A percentile compares a stretch with the other conserved stretches of the same genome.
These are phyloP conservation scores for Paecilomyces dactylethromorphus DNA, from an alignment of 2,329 filamentous ascomycete species.

Conservation along the genomic window DNA sequence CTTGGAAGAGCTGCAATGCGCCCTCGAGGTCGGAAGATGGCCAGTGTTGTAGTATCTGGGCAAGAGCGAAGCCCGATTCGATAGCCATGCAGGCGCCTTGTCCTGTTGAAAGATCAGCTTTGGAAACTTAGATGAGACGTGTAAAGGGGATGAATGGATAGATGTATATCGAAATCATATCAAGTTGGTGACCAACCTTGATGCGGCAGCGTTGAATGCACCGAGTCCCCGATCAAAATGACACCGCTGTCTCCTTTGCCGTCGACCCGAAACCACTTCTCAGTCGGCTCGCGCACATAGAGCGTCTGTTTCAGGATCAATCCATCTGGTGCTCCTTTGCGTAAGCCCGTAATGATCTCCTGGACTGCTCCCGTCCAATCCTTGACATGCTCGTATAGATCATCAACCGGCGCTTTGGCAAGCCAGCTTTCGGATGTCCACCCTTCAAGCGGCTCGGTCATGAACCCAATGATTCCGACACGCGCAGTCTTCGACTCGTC, in stretches of 20 bases:
- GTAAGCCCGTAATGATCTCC: slow-evolving; percentile 24
- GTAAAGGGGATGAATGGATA: neutral
- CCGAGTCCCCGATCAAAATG: slow-evolving; percentile 26
- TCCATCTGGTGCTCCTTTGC: slow-evolving; percentile 22
- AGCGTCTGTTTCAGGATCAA: slow-evolving; percentile 28
- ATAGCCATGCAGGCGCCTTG: slow-evolving; percentile 30
- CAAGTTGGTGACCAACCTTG: slow-evolving; percentile 16
- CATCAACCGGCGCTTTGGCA: slow-evolving; percentile 24
- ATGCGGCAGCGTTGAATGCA: slow-evolving; percentile 28
- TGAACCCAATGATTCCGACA: slow-evolving; percentile 30
- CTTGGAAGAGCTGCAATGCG: slow-evolving; percentile 29
- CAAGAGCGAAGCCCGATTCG: slow-evolving; percentile 26
- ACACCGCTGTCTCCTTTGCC: slow-evolving; percentile 18
- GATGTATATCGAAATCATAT: slow-evolving; percentile 1
- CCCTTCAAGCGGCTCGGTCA: slow-evolving; percentile 28
- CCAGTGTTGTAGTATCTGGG: slow-evolving; percentile 24
- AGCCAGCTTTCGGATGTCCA: slow-evolving; percentile 33
- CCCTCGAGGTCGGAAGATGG: slow-evolving; percentile 15
- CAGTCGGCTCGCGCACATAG: slow-evolving; percentile 25
- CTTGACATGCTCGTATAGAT: slow-evolving; percentile 24
- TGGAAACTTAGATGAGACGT: too few relatives aligned
- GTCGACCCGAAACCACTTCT: slow-evolving; percentile 23
- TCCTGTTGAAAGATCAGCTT: slow-evolving; percentile 9
- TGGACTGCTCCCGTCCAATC: slow-evolving; percentile 28
- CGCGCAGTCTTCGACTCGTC: slow-evolving; percentile 22